phyloP scores from a whole-genome alignment of 1,284 basidiomycete genomes.

The Schizophyllum amplum region DNA sequence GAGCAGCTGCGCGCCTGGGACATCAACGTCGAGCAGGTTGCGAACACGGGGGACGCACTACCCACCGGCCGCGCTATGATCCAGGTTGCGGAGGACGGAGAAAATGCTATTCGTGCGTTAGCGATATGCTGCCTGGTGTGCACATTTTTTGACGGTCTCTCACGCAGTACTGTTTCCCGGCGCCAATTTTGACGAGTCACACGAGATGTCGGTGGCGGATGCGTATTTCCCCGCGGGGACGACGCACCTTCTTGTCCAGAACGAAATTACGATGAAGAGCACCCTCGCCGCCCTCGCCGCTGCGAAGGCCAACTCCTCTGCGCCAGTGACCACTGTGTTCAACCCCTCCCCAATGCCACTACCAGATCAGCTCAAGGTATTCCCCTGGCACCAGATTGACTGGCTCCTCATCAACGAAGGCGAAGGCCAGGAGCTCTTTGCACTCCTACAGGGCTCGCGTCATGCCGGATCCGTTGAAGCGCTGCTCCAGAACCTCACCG shows the following conservation, averaged over 20 bases:
- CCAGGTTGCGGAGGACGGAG: conserved; percentile 44
- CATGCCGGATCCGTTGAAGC: not conserved
- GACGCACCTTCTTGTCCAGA: conserved; percentile 46
- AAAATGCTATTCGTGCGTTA: conserved; percentile 48
- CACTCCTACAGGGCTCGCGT: conserved; percentile 13
- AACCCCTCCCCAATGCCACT: conserved; percentile 50
- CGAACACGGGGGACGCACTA: conserved; percentile 26
- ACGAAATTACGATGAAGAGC: conserved; percentile 41
- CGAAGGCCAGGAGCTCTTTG: conserved; percentile 35
- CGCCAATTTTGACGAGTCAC: conserved; percentile 37
- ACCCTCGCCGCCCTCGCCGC: conserved; percentile 31
- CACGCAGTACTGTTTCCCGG: conserved; percentile 46
- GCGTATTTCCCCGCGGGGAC: conserved; percentile 21
- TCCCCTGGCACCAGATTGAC: conserved; percentile 41
- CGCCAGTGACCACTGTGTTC: conserved; percentile 30
- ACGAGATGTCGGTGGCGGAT: conserved; percentile 18
- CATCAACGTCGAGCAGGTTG: conserved; percentile 29
- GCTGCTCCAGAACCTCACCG: not conserved
- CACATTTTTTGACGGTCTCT: no score
- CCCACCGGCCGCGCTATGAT: conserved; percentile 47
- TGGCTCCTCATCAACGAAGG: conserved; percentile 50
- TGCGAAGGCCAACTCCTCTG: conserved; percentile 13
- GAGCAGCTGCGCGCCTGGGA: conserved; percentile 29
- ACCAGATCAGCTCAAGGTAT: conserved; percentile 25
- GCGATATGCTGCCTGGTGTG: not conserved